Base-by-base conservation (phyloP, 2,329 filamentous ascomycete genomes). In the Dactylellina sp. region DNA sequence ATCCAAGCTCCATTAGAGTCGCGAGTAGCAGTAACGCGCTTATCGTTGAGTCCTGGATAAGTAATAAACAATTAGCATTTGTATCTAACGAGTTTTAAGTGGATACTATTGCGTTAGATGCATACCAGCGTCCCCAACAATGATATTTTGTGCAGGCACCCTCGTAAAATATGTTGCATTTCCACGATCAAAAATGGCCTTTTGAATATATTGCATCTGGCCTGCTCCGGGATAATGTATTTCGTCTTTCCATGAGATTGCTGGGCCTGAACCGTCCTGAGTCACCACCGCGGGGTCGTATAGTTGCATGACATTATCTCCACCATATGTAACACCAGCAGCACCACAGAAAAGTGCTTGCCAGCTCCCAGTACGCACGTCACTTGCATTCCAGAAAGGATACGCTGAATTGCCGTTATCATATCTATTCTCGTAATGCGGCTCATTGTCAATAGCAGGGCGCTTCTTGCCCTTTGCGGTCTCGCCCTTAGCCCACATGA, bases 361-460 rank as follows among this genome's bases (percentile, higher is more conserved):
- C 72, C 74, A 77, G 50, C 62, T 72, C 11, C 68, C 76, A 39
- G 60, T 35, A 6, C 76, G 68, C n/a, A 76, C 53, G 42, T 77
- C 75, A 52, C 57, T 75, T 4, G 75, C 76, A 49, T 77, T 77
- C 76, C 76, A 77, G 40, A 56, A 75, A 1, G 59, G 39, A 18
- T 75, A 59, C 2, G 52, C 35, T 7, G 24, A 47, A 9, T 77
- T 77, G 14, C 55, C 75, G 40, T 77, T 71, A 50, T 76, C 63
- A 39, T 75, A 76, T 32, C 76, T 66, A 18, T 68, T 66, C 66
- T 77, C 76, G 24, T 77, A 77, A 28, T 76, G 75, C 24, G 75
- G 50, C 59, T 77, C 76, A 44, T 76, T 77, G 55, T 77, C 76
- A 4, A 77, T 44, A 20, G 63, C 76, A 2, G 76, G 76, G 20